Base-by-base conservation (phyloP, 345 rosid species). In the Eucalyptus paniculata region DNA sequence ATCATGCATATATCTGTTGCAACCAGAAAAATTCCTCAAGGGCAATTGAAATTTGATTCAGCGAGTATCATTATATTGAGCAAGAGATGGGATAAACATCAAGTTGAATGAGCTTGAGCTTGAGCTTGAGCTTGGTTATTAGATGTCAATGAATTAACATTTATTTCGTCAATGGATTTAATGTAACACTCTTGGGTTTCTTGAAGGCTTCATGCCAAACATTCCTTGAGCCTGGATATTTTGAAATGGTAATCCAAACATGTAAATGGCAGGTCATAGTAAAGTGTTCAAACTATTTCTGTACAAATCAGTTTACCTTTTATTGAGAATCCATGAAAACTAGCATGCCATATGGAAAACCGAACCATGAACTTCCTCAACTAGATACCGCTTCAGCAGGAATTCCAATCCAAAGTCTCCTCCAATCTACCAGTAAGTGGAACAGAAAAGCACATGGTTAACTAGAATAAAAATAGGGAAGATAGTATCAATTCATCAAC, bases 321-420 rank as follows among this genome's bases (percentile, higher is more conserved):
- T 21, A 17, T 8, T 1, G 23, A 32, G 23, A 69, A 69, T 69
- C 80, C 24, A 17, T 30, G 80, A 32, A 17, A 69, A 2, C 6
- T 37, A 2, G 80, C 5, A 69, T 7, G 80, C 12, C 40, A 8
- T 17, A 34, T 32, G 44, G 81, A 34, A 34, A 69, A 69, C 44
- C 12, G 3, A 17, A 69, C 81, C 24, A 15, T 3, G 5, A 9
- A 34, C 81, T 69, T 18, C 13, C 44, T 40, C 80, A 32, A 69
- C 5, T 0, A 8, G 7, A 69, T 32, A 69, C 2, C 3, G 51
- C 51, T 15, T 5, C 18, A 5, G 7, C 3, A 50, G 3, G 51
- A 50, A 50, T 50, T 50, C 1, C 51, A 50, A 50, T 50, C 18
- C 51, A 50, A 50, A 50, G 51, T 50, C 51, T 50, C 18, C 18